These are phyloP conservation scores for Leishmania tropica DNA, from an alignment of 208 protist genomes.

Conservation along the genomic window DNA sequence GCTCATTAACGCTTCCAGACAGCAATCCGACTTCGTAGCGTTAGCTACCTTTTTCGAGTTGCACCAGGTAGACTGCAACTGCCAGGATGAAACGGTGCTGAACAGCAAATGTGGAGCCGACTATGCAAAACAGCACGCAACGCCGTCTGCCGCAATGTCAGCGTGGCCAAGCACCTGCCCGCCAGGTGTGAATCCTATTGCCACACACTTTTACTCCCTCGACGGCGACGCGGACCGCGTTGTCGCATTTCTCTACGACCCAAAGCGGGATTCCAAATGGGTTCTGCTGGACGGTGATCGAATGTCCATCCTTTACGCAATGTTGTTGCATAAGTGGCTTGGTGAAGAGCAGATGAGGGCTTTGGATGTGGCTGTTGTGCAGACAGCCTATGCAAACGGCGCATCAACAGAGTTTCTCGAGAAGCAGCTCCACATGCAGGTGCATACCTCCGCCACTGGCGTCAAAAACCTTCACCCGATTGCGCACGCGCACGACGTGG, in stretches of 20 bases:
- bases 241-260: constrained; percentile 63
- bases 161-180: constrained; percentile 4
- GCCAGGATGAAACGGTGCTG: constrained; percentile 37
- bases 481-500: constrained; percentile 88
- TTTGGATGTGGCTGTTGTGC: constrained; percentile 87
- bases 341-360: constrained; percentile 32
- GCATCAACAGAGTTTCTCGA: constrained; percentile 86
- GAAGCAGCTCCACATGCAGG: constrained; percentile 45
- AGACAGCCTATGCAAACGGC: constrained; percentile 97
- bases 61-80: constrained; percentile 48
- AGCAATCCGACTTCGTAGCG: constrained; percentile 1
- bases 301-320: constrained; percentile 74
- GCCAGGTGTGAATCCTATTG: background rate
- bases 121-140: constrained; percentile 72
- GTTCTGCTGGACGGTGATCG: constrained; percentile 84
- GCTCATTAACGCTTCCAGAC: constrained; percentile 47
- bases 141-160: constrained; percentile 47
- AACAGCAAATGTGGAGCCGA: constrained; percentile 93
- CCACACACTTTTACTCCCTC: constrained; percentile 81
- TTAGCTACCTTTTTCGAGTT: constrained; percentile 50
- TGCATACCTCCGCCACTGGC: constrained; percentile 82
- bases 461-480: constrained; percentile 95
- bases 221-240: constrained; percentile 96
- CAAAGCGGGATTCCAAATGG: constrained; percentile 20
- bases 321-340: constrained; percentile 58